Percentiles rank a stretch among this genome's conserved stretches.
These are phyloP conservation scores for Lablab purpureus DNA, from an alignment of 306 rosid genomes.

Conservation along the genomic window DNA sequence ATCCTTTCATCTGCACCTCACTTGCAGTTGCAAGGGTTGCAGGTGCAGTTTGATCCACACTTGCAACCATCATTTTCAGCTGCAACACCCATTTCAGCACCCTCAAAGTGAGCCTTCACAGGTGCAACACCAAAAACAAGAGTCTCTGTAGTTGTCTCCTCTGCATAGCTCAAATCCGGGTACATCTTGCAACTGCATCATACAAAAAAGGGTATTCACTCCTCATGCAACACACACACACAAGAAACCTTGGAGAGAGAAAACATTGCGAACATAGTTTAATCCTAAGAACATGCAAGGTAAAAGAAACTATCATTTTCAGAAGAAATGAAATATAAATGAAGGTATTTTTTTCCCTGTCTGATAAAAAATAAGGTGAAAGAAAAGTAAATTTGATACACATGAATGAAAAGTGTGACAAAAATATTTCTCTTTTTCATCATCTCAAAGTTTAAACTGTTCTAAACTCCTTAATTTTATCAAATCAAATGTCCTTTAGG, in stretches of 20 bases:
- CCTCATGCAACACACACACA: background rate
- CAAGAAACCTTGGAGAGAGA: too few species aligned
- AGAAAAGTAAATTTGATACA: too few species aligned
- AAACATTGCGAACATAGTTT: background rate
- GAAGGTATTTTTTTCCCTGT: too few species aligned
- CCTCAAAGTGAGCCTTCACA: slow-evolving; percentile 42
- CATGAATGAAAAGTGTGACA: too few species aligned
- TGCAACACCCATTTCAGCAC: slow-evolving; percentile 34
- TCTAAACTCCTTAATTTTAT: too few species aligned
- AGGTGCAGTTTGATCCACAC: slow-evolving; percentile 73
- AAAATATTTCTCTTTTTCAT: too few species aligned
- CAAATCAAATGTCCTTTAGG: background rate
- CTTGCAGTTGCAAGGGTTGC: slow-evolving; percentile 81
- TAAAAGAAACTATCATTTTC: background rate
- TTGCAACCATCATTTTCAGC: slow-evolving; percentile 67
- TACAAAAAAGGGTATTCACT: background rate
- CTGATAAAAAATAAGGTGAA: too few species aligned
- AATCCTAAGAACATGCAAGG: background rate
- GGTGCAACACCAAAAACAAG: slow-evolving; percentile 61
- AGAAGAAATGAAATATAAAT: too few species aligned
- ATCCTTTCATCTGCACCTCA: background rate
- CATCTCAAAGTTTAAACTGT: too few species aligned
- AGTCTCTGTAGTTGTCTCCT: slow-evolving; percentile 58
- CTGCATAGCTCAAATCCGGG: slow-evolving; percentile 57
- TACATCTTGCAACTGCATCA: slow-evolving; percentile 61